Percentiles rank a stretch among this genome's conserved stretches.
Evolutionary conservation across 257 asterid species (phyloP).

Genomic region (Eustoma russellianum): DNA sequence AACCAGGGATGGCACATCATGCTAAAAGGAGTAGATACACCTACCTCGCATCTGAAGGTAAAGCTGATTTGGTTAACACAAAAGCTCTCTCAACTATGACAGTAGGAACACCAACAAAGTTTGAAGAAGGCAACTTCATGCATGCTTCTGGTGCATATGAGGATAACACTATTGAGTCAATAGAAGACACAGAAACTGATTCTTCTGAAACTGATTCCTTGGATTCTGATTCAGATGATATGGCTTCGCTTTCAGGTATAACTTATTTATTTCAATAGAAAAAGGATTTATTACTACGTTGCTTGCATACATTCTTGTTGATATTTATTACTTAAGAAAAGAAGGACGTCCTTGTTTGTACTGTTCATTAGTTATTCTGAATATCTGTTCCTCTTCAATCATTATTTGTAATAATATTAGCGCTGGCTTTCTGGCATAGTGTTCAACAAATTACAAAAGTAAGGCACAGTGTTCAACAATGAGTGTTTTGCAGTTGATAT

Average conservation of each 20-base stretch:
- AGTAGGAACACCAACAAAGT: constrained; percentile 41
- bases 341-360: neutral
- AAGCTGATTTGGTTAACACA: constrained; percentile 34
- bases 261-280: constrained; percentile 4
- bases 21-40: constrained; percentile 52
- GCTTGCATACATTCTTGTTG: neutral
- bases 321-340: neutral
- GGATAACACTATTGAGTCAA: constrained; percentile 56
- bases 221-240: constrained; percentile 75
- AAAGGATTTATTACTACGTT: neutral
- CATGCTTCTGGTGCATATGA: constrained; percentile 39
- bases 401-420: too few relatives aligned
- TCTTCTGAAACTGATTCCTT: constrained; percentile 74
- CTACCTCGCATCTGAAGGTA: constrained; percentile 35
- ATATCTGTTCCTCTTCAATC: neutral
- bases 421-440: neutral
- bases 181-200: constrained; percentile 95
- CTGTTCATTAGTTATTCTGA: neutral
- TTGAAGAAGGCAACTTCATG: constrained; percentile 35
- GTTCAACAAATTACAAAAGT: too few relatives aligned
- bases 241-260: constrained; percentile 72
- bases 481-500: neutral
- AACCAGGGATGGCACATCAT: constrained; percentile 32
- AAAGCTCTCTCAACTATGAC: constrained; percentile 32
- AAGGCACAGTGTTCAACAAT: too few relatives aligned